phyloP scores from a whole-genome alignment of 2,329 filamentous ascomycete species.

The Arthrinium phaeospermum region DNA sequence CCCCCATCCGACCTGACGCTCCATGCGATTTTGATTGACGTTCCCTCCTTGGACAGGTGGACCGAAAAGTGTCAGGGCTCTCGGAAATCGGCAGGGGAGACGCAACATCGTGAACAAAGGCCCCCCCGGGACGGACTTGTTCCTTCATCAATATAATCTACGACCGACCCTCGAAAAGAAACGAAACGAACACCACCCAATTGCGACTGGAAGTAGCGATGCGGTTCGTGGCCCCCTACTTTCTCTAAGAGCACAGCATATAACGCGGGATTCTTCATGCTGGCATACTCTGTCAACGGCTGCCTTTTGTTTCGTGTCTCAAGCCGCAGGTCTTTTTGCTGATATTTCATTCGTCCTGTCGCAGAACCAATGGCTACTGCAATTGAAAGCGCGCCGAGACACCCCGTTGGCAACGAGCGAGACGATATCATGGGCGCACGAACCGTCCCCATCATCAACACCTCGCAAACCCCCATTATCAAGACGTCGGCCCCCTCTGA shows the following conservation, averaged over 20 bases:
- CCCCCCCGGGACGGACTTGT: slow-evolving; percentile 8
- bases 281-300: slow-evolving; percentile 15
- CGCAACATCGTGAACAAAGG: slow-evolving; percentile 18
- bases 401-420: slow-evolving; percentile 46
- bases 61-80: slow-evolving; percentile 14
- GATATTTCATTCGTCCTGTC: slow-evolving; percentile 22
- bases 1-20: background rate
- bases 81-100: slow-evolving; percentile 12
- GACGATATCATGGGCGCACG: slow-evolving; percentile 56
- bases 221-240: slow-evolving; percentile 11
- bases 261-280: background rate
- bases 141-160: background rate
- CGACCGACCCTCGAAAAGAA: background rate
- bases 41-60: slow-evolving; percentile 17
- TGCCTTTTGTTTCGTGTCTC: background rate
- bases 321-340: slow-evolving; percentile 12
- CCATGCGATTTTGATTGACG: slow-evolving; percentile 19
- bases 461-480: slow-evolving; percentile 58
- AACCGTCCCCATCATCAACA: slow-evolving; percentile 58
- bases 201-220: slow-evolving; percentile 14
- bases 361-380: slow-evolving; percentile 59
- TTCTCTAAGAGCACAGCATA: slow-evolving; percentile 5
- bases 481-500: slow-evolving; percentile 63
- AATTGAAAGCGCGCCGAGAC: slow-evolving; percentile 56
- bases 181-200: slow-evolving; percentile 5